Evolutionary conservation across 2,329 filamentous ascomycete genomes (phyloP), one percentile per base, ranked within the genome.

Genomic region (Verticillium nonalfalfae): DNA sequence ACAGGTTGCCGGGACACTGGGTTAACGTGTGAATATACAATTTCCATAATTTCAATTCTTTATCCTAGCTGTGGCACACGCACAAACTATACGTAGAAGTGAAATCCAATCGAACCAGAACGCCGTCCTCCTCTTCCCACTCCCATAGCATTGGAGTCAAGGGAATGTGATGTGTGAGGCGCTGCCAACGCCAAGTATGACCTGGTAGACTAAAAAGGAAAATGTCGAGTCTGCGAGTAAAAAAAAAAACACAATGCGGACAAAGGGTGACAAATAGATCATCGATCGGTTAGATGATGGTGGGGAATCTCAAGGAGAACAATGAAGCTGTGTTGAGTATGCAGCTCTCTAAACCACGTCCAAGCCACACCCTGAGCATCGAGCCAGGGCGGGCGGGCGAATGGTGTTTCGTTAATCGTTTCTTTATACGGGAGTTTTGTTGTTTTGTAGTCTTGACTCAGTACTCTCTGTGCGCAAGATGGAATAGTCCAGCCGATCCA

Each of bases 381-480:
- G 11, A 56, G 52, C 58, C 62, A 57, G 59, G 52, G 62, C 59
- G 61, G 60, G 60, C 59, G 56, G 60, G 56, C 26, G 54, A 18
- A 21, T 10, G 18, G 9, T 56, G 13, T 64, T 59, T 66, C 64
- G 63, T 66, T 56, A 66, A 26, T 66, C 64, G 62, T 66, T 21
- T 66, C 63, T 66, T 65, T 66, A 61, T 66, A 63, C 33, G 54
- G 26, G 26, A 3, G 4, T 31, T 33, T 5, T 56, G 33, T 56
- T 14, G 33, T 56, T 56, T 26, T 56, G 26, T 31, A 35, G 18
- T 15, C 6, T 13, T 15, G 26, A 56, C 26, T 34, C 31, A 7
- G 56, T 61, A 58, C 61, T 56, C 60, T 56, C 26, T 31, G 26
- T 65, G 39, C 57, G 56, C 59, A 57, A 21, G 54, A 34, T 9